Base-by-base conservation (phyloP, 2,329 filamentous ascomycete species). In the Arthrobotrys iridis region DNA sequence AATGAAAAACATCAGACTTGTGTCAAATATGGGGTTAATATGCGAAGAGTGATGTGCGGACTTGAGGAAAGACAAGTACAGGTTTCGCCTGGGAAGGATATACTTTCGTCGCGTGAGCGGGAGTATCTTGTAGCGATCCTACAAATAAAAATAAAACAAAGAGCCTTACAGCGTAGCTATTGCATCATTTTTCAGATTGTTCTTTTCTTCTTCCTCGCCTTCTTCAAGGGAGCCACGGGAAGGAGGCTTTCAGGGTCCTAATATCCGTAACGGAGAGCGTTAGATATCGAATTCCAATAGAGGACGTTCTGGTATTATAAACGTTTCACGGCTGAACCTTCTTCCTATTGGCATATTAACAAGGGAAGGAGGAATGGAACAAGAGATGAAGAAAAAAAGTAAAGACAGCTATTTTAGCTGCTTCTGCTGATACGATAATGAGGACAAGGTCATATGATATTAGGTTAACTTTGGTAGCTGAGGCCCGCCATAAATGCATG, bases 391-490 rank as follows among this genome's bases (percentile, higher is more conserved):
- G n/a, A 13, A 50, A 63, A 63, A 35, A 50, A 50, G 52, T 55
- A 55, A 41, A 35, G 30, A 20, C 11, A 37, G 30, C 46, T 33
- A 26, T 35, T 55, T 55, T 37, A 30, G 50, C 50, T 37, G 28
- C 28, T 20, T 22, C 5, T n/a, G 35, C 20, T 70, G 65, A 62
- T 70, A 70, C 65, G 65, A 70, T 52, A 70, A 70, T 70, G 65
- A 70, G 65, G 65, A 70, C 55, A 70, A 62, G 55, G 65, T 70
- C 65, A 70, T 70, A 60, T 55, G 55, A 70, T 70, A 60, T 20
- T 57, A 52, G 37, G 28, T 55, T 37, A 7, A 24, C 18, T 22
- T 37, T 55, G 22, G 18, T 11, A 4, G 30, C 20, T 52, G 35
- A n/a, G 35, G 35, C 35, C 35, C 4, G 7, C 7, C 11, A 40